Evolutionary conservation across 1,139 yeast genomes (phyloP).

Genomic region (Suhomyces bolitotheri): DNA sequence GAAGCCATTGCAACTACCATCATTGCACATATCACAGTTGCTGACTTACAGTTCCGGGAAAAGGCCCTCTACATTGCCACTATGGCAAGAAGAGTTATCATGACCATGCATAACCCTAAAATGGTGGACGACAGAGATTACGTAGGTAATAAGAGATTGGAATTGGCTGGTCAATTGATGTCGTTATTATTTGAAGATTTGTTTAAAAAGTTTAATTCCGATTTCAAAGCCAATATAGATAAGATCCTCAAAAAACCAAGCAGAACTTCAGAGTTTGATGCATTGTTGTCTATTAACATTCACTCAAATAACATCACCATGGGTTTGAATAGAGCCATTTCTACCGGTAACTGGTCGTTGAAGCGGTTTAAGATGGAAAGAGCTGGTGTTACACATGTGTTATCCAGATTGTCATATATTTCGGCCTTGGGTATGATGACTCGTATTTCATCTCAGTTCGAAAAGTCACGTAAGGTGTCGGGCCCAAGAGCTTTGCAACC

Average conservation of each 20-base stretch:
- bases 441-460: slow-evolving; percentile 96
- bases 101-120: slow-evolving; percentile 93
- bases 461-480: slow-evolving; percentile 94
- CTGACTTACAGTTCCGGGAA: slow-evolving; percentile 84
- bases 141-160: slow-evolving; percentile 96
- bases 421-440: slow-evolving; percentile 99
- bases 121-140: slow-evolving; percentile 98
- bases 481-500: slow-evolving; percentile 99
- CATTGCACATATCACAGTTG: slow-evolving; percentile 90
- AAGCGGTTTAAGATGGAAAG: slow-evolving; percentile 99
- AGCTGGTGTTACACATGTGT: slow-evolving; percentile 97
- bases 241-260: slow-evolving; percentile 92
- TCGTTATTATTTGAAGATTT: slow-evolving; percentile 92
- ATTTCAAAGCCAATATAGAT: slow-evolving; percentile 91
- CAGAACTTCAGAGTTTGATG: slow-evolving; percentile 93
- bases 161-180: slow-evolving; percentile 96
- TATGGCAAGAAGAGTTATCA: slow-evolving; percentile 93
- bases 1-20: slow-evolving; percentile 97
- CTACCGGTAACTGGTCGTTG: slow-evolving; percentile 98
- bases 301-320: slow-evolving; percentile 91
- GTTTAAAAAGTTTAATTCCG: slow-evolving; percentile 91
- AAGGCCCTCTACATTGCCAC: slow-evolving; percentile 92
- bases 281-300: slow-evolving; percentile 80
- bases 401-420: slow-evolving; percentile 86
- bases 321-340: slow-evolving; percentile 93